Conservation (phyloP, 2,329 filamentous ascomycete species). For the Zasmidium cellare region DNA sequence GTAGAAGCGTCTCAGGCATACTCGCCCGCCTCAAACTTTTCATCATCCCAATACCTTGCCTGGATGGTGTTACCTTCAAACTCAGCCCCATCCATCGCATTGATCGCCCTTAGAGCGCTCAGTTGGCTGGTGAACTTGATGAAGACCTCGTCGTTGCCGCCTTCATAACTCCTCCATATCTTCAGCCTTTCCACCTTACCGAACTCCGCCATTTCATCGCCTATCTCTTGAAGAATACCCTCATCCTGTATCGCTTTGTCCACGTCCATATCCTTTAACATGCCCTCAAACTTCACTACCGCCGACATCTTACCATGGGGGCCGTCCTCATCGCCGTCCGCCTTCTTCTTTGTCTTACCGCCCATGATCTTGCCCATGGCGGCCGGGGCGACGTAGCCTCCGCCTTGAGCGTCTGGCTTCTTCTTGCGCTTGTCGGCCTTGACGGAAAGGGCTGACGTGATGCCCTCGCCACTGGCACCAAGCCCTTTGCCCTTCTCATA, state of each 20-base stretch:
- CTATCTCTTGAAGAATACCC: slow-evolving; percentile 86
- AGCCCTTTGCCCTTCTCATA: slow-evolving; percentile 88
- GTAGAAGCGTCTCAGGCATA: slow-evolving; percentile 18
- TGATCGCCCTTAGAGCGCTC: slow-evolving; percentile 86
- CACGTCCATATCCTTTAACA: slow-evolving; percentile 84
- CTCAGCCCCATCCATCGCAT: slow-evolving; percentile 79
- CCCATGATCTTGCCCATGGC: slow-evolving; percentile 79
- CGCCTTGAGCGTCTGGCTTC: slow-evolving; percentile 73
- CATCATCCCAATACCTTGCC: slow-evolving; percentile 79
- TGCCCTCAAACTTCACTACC: slow-evolving; percentile 78
- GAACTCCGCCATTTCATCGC: slow-evolving; percentile 79
- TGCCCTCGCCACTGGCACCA: slow-evolving; percentile 78
- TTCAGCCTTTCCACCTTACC: slow-evolving; percentile 42
- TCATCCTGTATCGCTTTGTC: slow-evolving; percentile 71
- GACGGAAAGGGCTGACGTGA: slow-evolving; percentile 78
- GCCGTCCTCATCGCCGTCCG: slow-evolving; percentile 31
- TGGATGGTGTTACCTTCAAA: slow-evolving; percentile 85
- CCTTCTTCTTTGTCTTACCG: slow-evolving; percentile 58
- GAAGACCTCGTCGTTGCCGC: slow-evolving; percentile 63
- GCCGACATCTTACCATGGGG: slow-evolving; percentile 64
- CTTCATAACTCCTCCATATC: slow-evolving; percentile 59
- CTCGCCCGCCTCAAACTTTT: slow-evolving; percentile 73
- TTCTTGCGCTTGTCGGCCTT: slow-evolving; percentile 86
- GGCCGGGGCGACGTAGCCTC: slow-evolving; percentile 69
- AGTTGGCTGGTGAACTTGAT: slow-evolving; percentile 88